Evolutionary conservation across 148 eudicot genomes (phyloP).

Genomic region (Vaccinium vitisidaea): DNA sequence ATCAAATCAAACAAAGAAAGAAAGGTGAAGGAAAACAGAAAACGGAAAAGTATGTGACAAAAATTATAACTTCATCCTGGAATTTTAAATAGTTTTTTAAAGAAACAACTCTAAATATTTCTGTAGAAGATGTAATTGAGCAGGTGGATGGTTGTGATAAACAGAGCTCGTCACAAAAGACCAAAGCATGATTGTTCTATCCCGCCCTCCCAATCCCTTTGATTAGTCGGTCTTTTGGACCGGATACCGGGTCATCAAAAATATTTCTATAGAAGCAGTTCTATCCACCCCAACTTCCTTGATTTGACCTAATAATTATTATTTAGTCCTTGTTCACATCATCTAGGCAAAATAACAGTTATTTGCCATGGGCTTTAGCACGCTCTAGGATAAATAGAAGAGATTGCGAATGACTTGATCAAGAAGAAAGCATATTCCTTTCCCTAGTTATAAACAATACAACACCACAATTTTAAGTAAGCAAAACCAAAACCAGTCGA

Average conservation of each 20-base stretch:
- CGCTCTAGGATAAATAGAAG: neutral
- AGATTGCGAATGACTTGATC: neutral
- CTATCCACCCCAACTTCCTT: conserved; percentile 9
- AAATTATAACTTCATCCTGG: neutral
- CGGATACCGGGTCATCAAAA: neutral
- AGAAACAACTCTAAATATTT: neutral
- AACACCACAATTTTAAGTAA: neutral
- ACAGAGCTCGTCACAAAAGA: too few species aligned
- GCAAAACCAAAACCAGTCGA: neutral
- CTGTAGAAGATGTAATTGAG: neutral
- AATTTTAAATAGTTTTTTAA: neutral
- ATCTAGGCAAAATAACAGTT: neutral
- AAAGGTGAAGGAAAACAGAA: neutral
- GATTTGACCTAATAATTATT: conserved; percentile 17
- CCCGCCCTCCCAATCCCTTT: too few species aligned
- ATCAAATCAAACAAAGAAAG: conserved; percentile 1
- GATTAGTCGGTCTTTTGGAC: neutral
- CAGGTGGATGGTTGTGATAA: neutral
- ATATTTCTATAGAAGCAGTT: conserved; percentile 8
- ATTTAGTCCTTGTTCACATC: neutral
- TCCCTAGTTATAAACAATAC: neutral
- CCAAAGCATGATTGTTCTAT: too few species aligned
- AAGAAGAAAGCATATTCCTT: conserved; percentile 17
- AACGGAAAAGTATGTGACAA: neutral
- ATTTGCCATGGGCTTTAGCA: neutral